Evolutionary conservation across 371 early-diverging fungal species (phyloP), one percentile per base, ranked within the genome.

Genomic region (Mucor lusitanicus): DNA sequence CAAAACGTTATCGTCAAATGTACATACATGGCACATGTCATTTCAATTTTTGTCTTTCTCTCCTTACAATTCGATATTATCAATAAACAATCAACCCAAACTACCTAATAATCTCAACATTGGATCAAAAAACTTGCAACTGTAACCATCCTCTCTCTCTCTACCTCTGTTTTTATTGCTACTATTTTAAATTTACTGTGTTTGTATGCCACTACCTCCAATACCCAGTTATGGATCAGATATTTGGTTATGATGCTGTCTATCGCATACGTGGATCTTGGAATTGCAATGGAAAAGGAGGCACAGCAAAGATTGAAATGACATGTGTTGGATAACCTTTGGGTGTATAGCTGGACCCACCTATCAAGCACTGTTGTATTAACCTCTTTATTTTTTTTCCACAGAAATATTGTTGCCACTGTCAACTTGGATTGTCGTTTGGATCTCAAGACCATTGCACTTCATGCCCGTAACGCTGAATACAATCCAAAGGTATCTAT

Each of bases 401-500:
- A 60, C 79, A 90, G 91, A 86, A 99, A 99, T 78, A 99, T 99
- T 73, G 99, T 99, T 27, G 99, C 99, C 27, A 99, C 99, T 23
- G 99, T 99, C 72, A 99, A 99, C 83, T 87, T 99, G 76, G 99
- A 99, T 81, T 98, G 98, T 87, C 93, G 97, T 65, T 90, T 99
- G 71, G 99, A 99, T 81, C 80, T 99, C 63, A 99, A 99, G 86
- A 98, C 96, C 25, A 99, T 99, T 79, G 99, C 99, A 42, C 88
- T 99, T 60, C 98, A 99, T 71, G 99, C 99, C 25, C 93, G 99
- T 75, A 99, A 99, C 85, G 99, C 99, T 69, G 99, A 99, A 85
- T 99, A 99, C 88, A 99, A 99, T 85, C 99, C 99, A 73, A 99
- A 99, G 94, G 97, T 97, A 88, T 30, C 69, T 67, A 66, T 58